Base-by-base conservation (phyloP, 192 early-diverging fungal genomes). In the Gryganskiella cystojenkinii region DNA sequence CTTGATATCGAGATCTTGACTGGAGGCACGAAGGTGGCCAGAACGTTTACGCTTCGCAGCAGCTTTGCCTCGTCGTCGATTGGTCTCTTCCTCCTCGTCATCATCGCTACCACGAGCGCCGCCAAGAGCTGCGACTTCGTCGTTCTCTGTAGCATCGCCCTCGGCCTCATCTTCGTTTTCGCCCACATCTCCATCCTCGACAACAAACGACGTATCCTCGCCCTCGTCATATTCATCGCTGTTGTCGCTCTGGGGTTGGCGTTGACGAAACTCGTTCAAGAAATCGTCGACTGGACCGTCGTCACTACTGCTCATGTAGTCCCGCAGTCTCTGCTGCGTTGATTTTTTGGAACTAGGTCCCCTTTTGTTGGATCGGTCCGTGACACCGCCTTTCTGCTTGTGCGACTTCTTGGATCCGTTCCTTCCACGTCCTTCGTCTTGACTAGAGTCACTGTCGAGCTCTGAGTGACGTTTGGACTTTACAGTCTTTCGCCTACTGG, bases 261-360 rank as follows among this genome's bases (percentile, higher is more conserved):
- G 79, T 50, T 73, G 63, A 27, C 80, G 78, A 20, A 88, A 80
- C 51, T 83, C 75, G 34, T 75, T 72, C 43, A 88, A 64, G 56
- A 88, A 88, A 24, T 84, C 80, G 52, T 75, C 71, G n/a, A 79
- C 65, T 20, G 56, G 67, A 17, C 80, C 70, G 56, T 84, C 78
- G 30, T 83, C 82, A 7, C 74, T 80, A 58, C 83, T 83, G 24
- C 81, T 84, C 19, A 84, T 80, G 53, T 84, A 85, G 31, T 85
- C 84, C 33, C 84, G 81, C 49, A 84, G 73, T 15, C 85, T 66
- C 25, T 78, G 73, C 19, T 61, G 64, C 24, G 59, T 67, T 78
- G 20, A 67, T 81, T 59, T 53, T 50, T 15, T 50, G 45, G 8
- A 53, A 17, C 34, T 34, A 3, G 43, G 34, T 3, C 56, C 31